These are phyloP conservation scores for Rugonectria rugulosa DNA, from an alignment of 2,329 filamentous ascomycete genomes.

Conservation along the genomic window DNA sequence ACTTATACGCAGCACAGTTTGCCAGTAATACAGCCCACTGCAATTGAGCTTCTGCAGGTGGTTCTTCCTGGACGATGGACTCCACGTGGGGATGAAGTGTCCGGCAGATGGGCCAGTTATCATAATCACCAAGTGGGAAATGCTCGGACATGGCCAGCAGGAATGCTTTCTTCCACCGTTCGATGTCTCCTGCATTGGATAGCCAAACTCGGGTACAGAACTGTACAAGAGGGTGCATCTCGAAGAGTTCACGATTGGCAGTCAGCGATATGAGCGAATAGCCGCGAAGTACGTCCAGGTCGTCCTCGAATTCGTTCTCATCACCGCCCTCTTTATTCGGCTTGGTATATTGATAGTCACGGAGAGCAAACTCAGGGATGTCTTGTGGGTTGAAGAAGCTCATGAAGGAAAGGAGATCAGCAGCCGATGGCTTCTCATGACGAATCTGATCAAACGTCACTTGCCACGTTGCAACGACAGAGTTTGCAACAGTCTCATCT, in stretches of 20 bases:
- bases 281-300: slow-evolving; percentile 19
- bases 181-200: no score
- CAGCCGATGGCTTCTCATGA: slow-evolving; percentile 2
- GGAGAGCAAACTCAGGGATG: slow-evolving; percentile 8
- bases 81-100: no score
- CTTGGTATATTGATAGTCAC: background rate
- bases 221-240: slow-evolving; percentile 17
- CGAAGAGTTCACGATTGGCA: background rate
- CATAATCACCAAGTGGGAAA: no score
- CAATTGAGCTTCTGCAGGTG: no score
- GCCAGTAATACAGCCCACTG: no score
- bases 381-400: slow-evolving; percentile 25
- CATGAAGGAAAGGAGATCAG: slow-evolving; percentile 19
- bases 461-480: slow-evolving; percentile 17
- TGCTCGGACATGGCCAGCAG: no score
- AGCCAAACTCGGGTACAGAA: slow-evolving; percentile 5
- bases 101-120: no score
- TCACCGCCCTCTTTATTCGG: no score
- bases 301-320: slow-evolving; percentile 10
- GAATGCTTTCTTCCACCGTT: no score
- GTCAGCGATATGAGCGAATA: slow-evolving; percentile 13
- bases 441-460: slow-evolving; percentile 20
- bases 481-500: slow-evolving; percentile 16
- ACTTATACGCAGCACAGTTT: no score
- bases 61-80: no score